These are phyloP conservation scores for Saccharomycopsis oosterbeekiorum DNA, from an alignment of 805 yeast species.

Conservation along the genomic window DNA sequence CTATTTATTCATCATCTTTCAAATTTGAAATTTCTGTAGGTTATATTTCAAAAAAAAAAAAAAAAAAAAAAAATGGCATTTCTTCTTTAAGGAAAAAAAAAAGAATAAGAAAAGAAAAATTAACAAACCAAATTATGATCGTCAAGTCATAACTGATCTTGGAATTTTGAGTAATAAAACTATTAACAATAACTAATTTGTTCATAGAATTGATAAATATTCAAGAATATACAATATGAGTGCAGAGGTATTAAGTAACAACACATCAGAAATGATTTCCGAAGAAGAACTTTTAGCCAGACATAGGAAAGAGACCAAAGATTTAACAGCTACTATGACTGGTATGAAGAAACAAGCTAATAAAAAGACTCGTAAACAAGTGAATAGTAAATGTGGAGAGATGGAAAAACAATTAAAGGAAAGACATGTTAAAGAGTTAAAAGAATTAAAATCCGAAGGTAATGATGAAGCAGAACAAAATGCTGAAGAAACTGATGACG, in stretches of 20 bases:
- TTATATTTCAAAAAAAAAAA: too few species aligned
- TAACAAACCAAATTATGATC: too few species aligned
- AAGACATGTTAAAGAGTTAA: slow-evolving; percentile 47
- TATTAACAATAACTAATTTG: too few species aligned
- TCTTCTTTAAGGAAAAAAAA: not conserved
- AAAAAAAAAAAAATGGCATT: not conserved
- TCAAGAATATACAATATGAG: not conserved
- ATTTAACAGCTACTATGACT: slow-evolving; percentile 56
- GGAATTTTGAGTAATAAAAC: too few species aligned
- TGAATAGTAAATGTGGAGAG: slow-evolving; percentile 46
- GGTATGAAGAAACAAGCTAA: slow-evolving; percentile 77
- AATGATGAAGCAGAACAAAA: slow-evolving; percentile 27
- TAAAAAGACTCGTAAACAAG: slow-evolving; percentile 64
- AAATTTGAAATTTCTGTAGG: too few species aligned
- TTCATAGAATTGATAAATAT: not conserved
- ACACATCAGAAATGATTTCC: not conserved
- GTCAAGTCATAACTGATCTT: too few species aligned
- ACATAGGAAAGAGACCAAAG: slow-evolving; percentile 62
- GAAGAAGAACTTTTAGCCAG: slow-evolving; percentile 42
- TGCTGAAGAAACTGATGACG: slow-evolving; percentile 34
- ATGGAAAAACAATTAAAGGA: slow-evolving; percentile 46
- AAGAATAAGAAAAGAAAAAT: too few species aligned
- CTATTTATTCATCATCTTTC: too few species aligned
- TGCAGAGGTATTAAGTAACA: not conserved
- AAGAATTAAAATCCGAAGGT: slow-evolving; percentile 19